Conservation (phyloP, 1,139 yeast species). For the Geotrichum klebahnii region DNA sequence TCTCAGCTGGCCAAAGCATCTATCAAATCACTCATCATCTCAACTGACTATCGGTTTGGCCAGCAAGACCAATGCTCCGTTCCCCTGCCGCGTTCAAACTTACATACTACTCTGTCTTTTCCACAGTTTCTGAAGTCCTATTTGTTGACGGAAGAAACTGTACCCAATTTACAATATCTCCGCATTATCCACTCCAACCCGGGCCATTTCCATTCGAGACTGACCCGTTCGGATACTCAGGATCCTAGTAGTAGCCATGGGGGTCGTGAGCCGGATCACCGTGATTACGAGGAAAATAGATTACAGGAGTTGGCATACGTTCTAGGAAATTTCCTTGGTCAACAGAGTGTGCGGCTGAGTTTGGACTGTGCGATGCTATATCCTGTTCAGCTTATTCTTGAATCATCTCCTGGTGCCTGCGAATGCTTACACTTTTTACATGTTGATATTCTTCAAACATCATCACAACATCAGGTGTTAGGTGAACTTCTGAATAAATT, state of each 20-base stretch:
- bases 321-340: slow-evolving; percentile 7
- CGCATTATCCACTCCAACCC: slow-evolving; percentile 11
- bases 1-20: slow-evolving; percentile 10
- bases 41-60: slow-evolving; percentile 12
- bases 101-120: neutral
- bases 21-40: slow-evolving; percentile 4
- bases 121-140: slow-evolving; percentile 4
- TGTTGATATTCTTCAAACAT: slow-evolving; percentile 7
- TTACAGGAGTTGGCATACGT: slow-evolving; percentile 1
- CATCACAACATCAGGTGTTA: slow-evolving; percentile 3
- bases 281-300: neutral
- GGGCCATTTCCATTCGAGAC: slow-evolving; percentile 1
- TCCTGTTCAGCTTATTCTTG: slow-evolving; percentile 6
- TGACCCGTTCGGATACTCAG: too few species aligned
- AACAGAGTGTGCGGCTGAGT: slow-evolving; percentile 8
- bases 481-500: neutral
- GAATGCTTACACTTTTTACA: slow-evolving; percentile 9
- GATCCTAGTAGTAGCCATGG: too few species aligned
- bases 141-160: slow-evolving; percentile 8
- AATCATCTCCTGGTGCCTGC: neutral
- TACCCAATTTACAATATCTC: slow-evolving; percentile 11
- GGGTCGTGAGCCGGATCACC: too few species aligned
- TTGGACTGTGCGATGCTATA: slow-evolving; percentile 9
- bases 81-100: neutral
- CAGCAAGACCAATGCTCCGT: slow-evolving; percentile 5